A percentile compares a stretch with the other conserved stretches of the same genome.
Evolutionary conservation across 208 protist species (phyloP).

Genomic region (Trypanosomatidae sp.): DNA sequence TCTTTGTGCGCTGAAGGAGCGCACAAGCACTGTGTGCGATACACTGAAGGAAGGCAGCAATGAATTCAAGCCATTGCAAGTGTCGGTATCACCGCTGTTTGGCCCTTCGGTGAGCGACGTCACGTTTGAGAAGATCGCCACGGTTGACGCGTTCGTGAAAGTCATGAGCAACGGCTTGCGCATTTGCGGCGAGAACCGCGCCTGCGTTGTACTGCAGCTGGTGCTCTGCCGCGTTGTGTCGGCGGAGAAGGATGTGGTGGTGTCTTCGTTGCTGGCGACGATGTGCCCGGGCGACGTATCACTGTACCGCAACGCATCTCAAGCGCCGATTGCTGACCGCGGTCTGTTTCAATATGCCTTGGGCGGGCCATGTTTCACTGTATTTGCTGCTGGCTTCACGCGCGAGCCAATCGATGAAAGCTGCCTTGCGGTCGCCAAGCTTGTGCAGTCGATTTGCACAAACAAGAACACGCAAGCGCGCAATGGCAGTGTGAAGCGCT

Average conservation of each 20-base stretch:
- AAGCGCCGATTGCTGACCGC: conserved; percentile 6
- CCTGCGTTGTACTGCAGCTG: conserved; percentile 25
- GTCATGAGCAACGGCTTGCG: conserved; percentile 14
- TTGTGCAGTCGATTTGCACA: conserved; percentile 7
- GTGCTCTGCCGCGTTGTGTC: conserved; percentile 11
- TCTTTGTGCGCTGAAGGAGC: conserved; percentile 16
- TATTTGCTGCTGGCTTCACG: conserved; percentile 12
- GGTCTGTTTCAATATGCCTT: conserved; percentile 15
- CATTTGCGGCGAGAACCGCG: conserved; percentile 16
- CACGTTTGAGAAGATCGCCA: conserved; percentile 10
- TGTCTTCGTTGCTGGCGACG: conserved; percentile 12
- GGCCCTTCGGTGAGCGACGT: conserved; percentile 15
- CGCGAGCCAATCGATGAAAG: conserved; percentile 14
- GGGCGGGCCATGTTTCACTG: conserved; percentile 18
- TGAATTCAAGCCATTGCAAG: conserved; percentile 6
- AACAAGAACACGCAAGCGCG: conserved; percentile 10
- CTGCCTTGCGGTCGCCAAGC: conserved; percentile 11
- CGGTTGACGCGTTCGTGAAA: conserved; percentile 10
- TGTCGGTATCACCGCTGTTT: conserved; percentile 14
- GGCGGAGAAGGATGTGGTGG: conserved; percentile 13
- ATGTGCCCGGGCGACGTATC: conserved; percentile 15
- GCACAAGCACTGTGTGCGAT: conserved; percentile 9
- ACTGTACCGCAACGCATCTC: conserved; percentile 11
- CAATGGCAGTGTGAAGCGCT: conserved; percentile 15
- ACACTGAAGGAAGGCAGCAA: conserved; percentile 12